Percentiles rank a stretch among this genome's conserved stretches.
Evolutionary conservation across 306 rosid species (phyloP).

Genomic region (Cajanus cajan): DNA sequence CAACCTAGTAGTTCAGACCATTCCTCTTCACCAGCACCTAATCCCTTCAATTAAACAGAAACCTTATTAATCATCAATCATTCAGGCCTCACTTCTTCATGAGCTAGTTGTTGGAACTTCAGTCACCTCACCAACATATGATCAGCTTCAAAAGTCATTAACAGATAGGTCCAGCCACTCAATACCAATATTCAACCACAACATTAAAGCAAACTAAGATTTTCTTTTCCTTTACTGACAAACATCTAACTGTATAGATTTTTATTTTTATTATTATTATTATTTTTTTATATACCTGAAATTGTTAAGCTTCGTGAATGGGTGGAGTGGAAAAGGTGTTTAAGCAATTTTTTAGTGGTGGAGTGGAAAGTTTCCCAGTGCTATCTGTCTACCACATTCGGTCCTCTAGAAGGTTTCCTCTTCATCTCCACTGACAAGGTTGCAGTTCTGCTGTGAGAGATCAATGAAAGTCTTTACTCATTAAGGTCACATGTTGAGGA

Average conservation of each 20-base stretch:
- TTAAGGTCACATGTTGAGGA: conserved; percentile 43
- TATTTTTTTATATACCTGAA: too few species aligned
- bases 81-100: conserved; percentile 47
- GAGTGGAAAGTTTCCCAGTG: conserved; percentile 57
- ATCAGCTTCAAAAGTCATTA: conserved; percentile 32
- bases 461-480: conserved; percentile 48
- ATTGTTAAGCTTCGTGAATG: not conserved
- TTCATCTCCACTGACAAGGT: conserved; percentile 69
- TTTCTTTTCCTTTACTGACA: not conserved
- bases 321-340: conserved; percentile 57
- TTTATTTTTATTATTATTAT: too few species aligned
- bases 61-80: not conserved
- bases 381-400: conserved; percentile 71
- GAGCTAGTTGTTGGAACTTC: conserved; percentile 44
- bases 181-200: conserved; percentile 23
- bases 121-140: conserved; percentile 24
- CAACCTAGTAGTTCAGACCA: not conserved
- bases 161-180: conserved; percentile 34
- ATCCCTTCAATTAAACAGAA: not conserved
- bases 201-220: conserved; percentile 34
- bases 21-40: not conserved
- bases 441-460: conserved; percentile 79
- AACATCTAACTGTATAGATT: not conserved
- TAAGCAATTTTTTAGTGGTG: conserved; percentile 46
- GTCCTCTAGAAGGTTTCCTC: conserved; percentile 77